Evolutionary conservation across 2,329 filamentous ascomycete species (phyloP), one percentile per base, ranked within the genome.

Genomic region (Dothideomycetidae sp.): DNA sequence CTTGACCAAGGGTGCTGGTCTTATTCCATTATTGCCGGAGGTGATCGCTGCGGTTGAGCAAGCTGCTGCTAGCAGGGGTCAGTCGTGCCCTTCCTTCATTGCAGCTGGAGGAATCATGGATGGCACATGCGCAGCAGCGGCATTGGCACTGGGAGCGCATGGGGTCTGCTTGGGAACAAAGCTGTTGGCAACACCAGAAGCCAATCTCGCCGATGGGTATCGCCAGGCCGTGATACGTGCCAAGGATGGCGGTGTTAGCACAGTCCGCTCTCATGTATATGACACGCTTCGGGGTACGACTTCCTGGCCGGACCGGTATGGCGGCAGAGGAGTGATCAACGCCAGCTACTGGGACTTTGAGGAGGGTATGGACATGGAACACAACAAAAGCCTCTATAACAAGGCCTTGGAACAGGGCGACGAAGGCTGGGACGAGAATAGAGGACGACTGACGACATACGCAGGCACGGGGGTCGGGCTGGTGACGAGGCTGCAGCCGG

Each of bases 121-220:
- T 40, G 64, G 63, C 1, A 58, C 67, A 31, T 67, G 68, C 0
- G 66, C 67, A 2, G 66, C 68, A 2, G 70, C 70, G 2, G 66
- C 67, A 3, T 39, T 75, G 44, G 57, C 61, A 2, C 53, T 77
- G 10, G 73, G 71, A 3, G 58, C 61, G 1, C 46, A 50, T 0
- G 76, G 71, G 0, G 63, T 67, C 0, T 70, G 64, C 1, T 64
- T 81, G 58, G 78, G 78, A 0, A 81, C 77, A 0, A 62, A 74
- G 5, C 75, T 78, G 40, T 62, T 81, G 1, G 72, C 71, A 1
- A 44, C 52, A 3, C 45, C 49, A 0, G 67, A 71, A 50, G 65
- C 67, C 1, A 49, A 51, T 10, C 56, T 68, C 5, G 47, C 57
- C 3, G 47, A 56, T 1, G 64, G 62, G 0, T 71, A 71, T 45